Base-by-base conservation (phyloP, 2,329 filamentous ascomycete species). In the Colletotrichum sidae region DNA sequence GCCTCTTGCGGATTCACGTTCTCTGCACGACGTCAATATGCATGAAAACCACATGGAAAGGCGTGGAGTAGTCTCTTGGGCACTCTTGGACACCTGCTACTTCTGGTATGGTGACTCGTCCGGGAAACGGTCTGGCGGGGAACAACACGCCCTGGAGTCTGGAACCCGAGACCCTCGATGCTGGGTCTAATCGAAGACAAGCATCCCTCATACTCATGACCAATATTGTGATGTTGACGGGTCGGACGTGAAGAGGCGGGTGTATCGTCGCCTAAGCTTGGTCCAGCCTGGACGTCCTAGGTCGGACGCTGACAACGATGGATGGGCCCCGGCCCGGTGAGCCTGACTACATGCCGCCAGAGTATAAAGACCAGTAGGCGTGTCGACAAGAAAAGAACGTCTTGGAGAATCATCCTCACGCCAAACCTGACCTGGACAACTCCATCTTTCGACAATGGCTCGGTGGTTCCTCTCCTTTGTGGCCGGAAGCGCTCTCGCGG, bases 401-500 rank as follows among this genome's bases (percentile, higher is more conserved):
- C 41, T 25, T 15, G 46, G 61, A 65, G 51, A 47, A 8, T 25
- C 47, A 52, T 53, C 58, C 42, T 53, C 52, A 57, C 41, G 47
- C 62, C 58, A 49, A 25, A 56, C 37, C 15, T 57, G 17, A 56
- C 46, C 58, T 38, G 62, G 58, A 42, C 25, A 56, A 38, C 25
- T 25, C 25, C 25, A 46, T 7, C 39, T 61, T 39, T 39, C 25
- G n/a, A 35, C 33, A 65, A 69, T 69, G 67, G 51, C 65, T 49
- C 56, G 60, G 39, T 68, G 60, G 57, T n/a, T 68, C 46, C 52
- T 69, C 8, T 64, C 67, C 9, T 47, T 69, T 37, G 38, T 65
- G 38, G 65, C 55, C 11, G 59, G 67, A 46, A 65, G 53, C 53
- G 57, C 57, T 38, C 60, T 67, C 38, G 65, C 58, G 51, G 65